Base-by-base conservation (phyloP, 1,139 yeast species). In the Pneumocystis jirovecii region DNA sequence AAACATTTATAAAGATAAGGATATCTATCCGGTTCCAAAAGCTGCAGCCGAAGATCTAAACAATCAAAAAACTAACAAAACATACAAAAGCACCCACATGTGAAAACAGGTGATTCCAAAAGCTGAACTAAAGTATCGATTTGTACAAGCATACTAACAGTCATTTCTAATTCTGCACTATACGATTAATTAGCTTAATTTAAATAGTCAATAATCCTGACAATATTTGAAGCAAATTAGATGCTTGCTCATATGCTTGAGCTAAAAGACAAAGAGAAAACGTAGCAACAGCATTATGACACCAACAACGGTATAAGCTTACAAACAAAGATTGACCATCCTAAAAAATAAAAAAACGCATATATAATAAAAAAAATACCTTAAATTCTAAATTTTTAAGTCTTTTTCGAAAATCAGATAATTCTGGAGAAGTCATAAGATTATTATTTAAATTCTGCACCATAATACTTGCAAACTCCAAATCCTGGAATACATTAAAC, bases 201-300 rank as follows among this genome's bases (percentile, higher is more conserved):
- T 25, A 50, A 25, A 50, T 17, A 25, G 25, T 4, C 7, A 60
- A 60, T 21, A 60, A 39, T 60, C 34, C 12, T 60, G 21, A 64
- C 65, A 88, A 79, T 42, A 83, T 83, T 71, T 89, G 87, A 57
- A 95, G 81, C 2, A 93, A 86, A 57, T 85, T 79, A 73, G 85
- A 93, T 0, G 97, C 96, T 69, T 91, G 81, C 73, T 90, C 95
- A 73, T 95, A 93, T 65, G 90, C 89, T 65, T 93, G 93, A 0
- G 97, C 88, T 39, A 93, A 78, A 61, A 95, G 79, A 71, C 97
- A 91, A 45, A 95, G 79, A 0, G 96, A 85, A 61, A 95, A 78
- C 0, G 93, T 89, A 35, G 97, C 93, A 0, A 96, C 90, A 0
- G 96, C 85, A 73, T 90, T 91, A 70, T 87, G 87, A 71, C 96